A percentile compares a stretch with the other conserved stretches of the same genome.
These are phyloP conservation scores for Fagopyrum esculentum DNA, from an alignment of 148 eudicot genomes.

Conservation along the genomic window DNA sequence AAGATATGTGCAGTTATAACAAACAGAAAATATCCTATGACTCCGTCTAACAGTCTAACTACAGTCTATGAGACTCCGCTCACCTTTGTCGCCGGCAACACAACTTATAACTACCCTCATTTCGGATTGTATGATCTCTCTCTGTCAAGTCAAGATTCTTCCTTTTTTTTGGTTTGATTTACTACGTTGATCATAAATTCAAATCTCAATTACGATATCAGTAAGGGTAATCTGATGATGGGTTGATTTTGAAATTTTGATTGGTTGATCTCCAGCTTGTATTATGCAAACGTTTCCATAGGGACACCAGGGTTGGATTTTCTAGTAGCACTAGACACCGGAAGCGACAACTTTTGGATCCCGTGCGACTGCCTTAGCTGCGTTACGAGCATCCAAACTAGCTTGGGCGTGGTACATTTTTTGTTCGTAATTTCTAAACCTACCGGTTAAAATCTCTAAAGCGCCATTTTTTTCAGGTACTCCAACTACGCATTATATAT, in stretches of 20 bases:
- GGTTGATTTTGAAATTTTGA: no score
- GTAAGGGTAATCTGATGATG: no score
- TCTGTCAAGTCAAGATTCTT: background rate
- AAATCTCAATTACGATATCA: no score
- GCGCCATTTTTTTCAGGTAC: no score
- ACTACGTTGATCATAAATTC: no score
- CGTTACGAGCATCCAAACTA: constrained; percentile 29
- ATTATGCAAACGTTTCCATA: constrained; percentile 73
- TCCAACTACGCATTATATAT: no score
- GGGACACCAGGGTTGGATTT: constrained; percentile 65
- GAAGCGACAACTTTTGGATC: constrained; percentile 87
- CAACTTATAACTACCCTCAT: constrained; percentile 40
- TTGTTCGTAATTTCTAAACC: no score
- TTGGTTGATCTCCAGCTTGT: constrained; percentile 47
- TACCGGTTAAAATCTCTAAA: no score
- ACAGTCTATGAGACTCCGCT: constrained; percentile 23
- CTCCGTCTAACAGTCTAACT: no score
- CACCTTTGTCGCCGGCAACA: constrained; percentile 53
- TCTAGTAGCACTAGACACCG: constrained; percentile 89
- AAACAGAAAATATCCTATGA: no score
- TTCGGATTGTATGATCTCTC: constrained; percentile 54
- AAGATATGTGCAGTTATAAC: no score
- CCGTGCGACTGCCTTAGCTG: constrained; percentile 82
- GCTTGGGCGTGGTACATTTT: constrained; percentile 48
- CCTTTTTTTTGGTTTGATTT: no score